phyloP scores from a whole-genome alignment of 805 yeast genomes.

The Monosporozyma servazzii region DNA sequence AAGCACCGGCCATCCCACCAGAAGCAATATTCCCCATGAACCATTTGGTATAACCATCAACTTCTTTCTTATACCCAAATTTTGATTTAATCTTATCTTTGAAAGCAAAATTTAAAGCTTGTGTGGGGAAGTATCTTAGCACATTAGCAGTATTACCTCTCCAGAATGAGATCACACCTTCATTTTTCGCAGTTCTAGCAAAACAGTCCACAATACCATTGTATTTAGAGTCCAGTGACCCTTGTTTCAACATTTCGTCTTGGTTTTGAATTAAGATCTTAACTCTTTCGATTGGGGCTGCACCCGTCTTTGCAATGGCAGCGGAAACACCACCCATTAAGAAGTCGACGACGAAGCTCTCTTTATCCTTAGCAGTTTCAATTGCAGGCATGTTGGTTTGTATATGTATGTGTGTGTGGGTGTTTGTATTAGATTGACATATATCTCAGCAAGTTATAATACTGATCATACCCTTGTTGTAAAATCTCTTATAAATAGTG shows the following conservation, averaged over 20 bases:
- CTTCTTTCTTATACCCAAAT: slow-evolving; percentile 93
- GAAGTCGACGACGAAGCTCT: slow-evolving; percentile 41
- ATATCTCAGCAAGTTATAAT: too few relatives aligned
- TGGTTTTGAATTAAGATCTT: slow-evolving; percentile 94
- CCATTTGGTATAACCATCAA: slow-evolving; percentile 79
- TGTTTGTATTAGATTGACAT: background rate
- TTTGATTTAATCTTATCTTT: slow-evolving; percentile 92
- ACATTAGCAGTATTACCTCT: slow-evolving; percentile 99
- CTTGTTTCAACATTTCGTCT: slow-evolving; percentile 97
- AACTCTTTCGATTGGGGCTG: slow-evolving; percentile 96
- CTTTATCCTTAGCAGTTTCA: background rate
- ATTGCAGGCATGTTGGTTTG: background rate
- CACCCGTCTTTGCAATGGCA: slow-evolving; percentile 96
- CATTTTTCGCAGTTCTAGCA: slow-evolving; percentile 88
- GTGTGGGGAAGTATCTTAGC: slow-evolving; percentile 98
- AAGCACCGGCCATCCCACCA: slow-evolving; percentile 97
- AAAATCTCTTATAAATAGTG: background rate
- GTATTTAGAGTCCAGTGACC: slow-evolving; percentile 81
- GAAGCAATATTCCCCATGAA: slow-evolving; percentile 94
- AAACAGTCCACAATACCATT: slow-evolving; percentile 89
- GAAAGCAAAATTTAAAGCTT: slow-evolving; percentile 97
- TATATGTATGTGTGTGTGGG: too few relatives aligned
- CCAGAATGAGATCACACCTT: slow-evolving; percentile 93
- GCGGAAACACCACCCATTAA: slow-evolving; percentile 95
- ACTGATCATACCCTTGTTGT: too few relatives aligned